A percentile compares a stretch with the other conserved stretches of the same genome.
Evolutionary conservation across 1,284 basidiomycete genomes (phyloP).

Genomic region (Cryptococcus neoformans): DNA sequence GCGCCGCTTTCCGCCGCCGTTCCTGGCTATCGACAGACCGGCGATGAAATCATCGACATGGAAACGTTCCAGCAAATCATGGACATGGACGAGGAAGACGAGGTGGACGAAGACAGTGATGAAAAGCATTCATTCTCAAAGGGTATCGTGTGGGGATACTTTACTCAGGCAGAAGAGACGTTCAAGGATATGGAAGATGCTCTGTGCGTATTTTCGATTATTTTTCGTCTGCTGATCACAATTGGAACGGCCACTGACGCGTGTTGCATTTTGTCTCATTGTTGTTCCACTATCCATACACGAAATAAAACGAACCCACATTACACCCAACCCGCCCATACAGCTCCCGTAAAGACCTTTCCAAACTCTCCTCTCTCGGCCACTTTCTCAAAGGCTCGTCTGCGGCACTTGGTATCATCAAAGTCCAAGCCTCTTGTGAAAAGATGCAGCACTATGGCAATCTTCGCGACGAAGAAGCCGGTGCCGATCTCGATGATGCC

Average conservation of each 20-base stretch:
- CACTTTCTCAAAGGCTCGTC: slow-evolving; percentile 96
- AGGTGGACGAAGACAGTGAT: slow-evolving; percentile 58
- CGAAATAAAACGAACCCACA: too few species aligned
- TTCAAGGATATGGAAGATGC: slow-evolving; percentile 75
- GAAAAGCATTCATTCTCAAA: slow-evolving; percentile 65
- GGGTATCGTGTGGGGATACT: slow-evolving; percentile 75
- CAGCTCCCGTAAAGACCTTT: slow-evolving; percentile 61
- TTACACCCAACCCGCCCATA: neutral
- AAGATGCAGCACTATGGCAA: slow-evolving; percentile 83
- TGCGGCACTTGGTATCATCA: slow-evolving; percentile 77
- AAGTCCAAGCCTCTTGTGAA: slow-evolving; percentile 79
- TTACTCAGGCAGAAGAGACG: slow-evolving; percentile 69
- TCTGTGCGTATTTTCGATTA: slow-evolving; percentile 55
- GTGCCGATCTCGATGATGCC: slow-evolving; percentile 52
- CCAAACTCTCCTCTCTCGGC: slow-evolving; percentile 68
- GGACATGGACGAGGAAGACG: slow-evolving; percentile 68
- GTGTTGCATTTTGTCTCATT: neutral
- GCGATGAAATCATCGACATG: slow-evolving; percentile 61
- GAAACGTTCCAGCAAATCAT: slow-evolving; percentile 79
- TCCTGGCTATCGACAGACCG: too few species aligned
- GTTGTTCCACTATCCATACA: slow-evolving; percentile 1
- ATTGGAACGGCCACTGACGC: too few species aligned
- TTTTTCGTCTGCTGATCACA: too few species aligned
- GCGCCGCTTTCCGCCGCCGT: too few species aligned
- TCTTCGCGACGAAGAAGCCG: slow-evolving; percentile 50